phyloP scores from a whole-genome alignment of 2,329 filamentous ascomycete genomes.

The Paracoccidioides lutzii region DNA sequence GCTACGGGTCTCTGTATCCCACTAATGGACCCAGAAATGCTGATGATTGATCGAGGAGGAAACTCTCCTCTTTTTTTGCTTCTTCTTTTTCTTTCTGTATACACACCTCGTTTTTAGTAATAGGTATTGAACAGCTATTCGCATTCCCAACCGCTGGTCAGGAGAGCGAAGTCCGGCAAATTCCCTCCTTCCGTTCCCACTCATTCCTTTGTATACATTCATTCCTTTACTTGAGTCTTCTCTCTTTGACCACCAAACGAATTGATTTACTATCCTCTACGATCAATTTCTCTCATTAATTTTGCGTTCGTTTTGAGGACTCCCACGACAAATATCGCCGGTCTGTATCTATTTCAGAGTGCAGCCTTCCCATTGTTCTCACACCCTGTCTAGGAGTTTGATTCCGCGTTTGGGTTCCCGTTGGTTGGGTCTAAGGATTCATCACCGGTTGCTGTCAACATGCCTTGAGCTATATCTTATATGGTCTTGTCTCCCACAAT shows the following conservation, averaged over 20 bases:
- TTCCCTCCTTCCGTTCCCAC: background rate
- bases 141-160: background rate
- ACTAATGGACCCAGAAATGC: background rate
- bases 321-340: background rate
- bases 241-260: background rate
- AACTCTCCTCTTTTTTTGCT: background rate
- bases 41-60: background rate
- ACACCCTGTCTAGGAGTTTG: background rate
- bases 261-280: background rate
- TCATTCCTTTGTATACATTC: background rate
- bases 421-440: background rate
- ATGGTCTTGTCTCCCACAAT: background rate
- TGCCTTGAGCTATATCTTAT: background rate
- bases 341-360: background rate
- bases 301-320: background rate
- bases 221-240: background rate
- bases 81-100: background rate
- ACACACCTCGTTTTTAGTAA: background rate
- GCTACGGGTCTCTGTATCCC: background rate
- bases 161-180: background rate
- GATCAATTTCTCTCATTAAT: background rate
- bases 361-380: background rate
- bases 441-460: background rate
- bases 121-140: background rate
- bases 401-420: background rate